Evolutionary conservation across 495 filamentous ascomycete species (phyloP).

Genomic region (Penicillium lividum): DNA sequence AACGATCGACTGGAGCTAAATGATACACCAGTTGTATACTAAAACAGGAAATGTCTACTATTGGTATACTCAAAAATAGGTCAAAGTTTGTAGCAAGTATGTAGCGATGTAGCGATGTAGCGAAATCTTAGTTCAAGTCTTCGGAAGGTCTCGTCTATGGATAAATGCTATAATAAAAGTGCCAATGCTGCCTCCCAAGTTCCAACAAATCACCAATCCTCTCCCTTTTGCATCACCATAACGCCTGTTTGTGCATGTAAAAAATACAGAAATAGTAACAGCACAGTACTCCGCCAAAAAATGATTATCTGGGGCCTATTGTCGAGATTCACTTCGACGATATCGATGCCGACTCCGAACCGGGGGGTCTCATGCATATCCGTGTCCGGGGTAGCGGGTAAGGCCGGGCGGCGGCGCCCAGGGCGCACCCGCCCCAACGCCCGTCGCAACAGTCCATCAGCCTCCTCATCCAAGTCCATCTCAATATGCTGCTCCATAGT

Average conservation of each 20-base stretch:
- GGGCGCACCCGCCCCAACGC: conserved; percentile 40
- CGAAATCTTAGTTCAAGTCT: not conserved
- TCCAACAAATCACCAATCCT: not conserved
- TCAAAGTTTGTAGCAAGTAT: no score
- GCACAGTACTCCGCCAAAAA: not conserved
- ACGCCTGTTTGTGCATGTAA: conserved; percentile 5
- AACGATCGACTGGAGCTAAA: not conserved
- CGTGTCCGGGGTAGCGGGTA: conserved; percentile 11
- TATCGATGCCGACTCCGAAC: conserved; percentile 22
- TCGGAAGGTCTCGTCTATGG: not conserved
- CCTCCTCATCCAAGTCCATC: conserved; percentile 46
- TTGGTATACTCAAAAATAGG: not conserved
- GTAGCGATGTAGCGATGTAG: no score
- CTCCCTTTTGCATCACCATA: not conserved
- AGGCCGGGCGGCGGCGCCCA: conserved; percentile 24
- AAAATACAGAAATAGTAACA: not conserved
- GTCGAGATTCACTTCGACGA: conserved; percentile 29
- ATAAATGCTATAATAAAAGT: not conserved
- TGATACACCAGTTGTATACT: not conserved
- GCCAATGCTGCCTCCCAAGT: not conserved
- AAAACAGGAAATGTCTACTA: not conserved
- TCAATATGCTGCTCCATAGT: conserved; percentile 40
- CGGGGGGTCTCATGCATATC: conserved; percentile 29
- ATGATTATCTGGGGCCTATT: conserved; percentile 9
- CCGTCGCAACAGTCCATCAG: conserved; percentile 38